Evolutionary conservation across 2,329 filamentous ascomycete genomes (phyloP), one percentile per base, ranked within the genome.

Genomic region (Ophioceras dolichostomum): DNA sequence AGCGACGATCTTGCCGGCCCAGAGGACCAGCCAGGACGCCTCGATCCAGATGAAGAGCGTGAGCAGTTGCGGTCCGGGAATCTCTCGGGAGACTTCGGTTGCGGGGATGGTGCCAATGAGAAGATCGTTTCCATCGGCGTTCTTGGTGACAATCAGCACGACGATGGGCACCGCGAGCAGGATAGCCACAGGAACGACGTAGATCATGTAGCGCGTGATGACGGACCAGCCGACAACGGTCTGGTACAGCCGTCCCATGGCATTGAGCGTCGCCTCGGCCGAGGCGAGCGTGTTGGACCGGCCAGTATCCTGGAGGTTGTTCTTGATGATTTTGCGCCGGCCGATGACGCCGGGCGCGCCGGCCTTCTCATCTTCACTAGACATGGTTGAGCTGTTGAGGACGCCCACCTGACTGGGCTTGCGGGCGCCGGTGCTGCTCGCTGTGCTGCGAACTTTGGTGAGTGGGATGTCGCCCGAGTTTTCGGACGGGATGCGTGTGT

Each of bases 31-130:
- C 79, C 79, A 84, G 26, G 78, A 65, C 36, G 79, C 64, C 50
- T 82, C 73, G 46, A 83, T 68, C 79, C 79, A 82, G 34, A 79
- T 60, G 48, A 82, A 82, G 34, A 84, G 63, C 34, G 68, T 56
- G 48, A 78, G 73, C 9, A 81, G 62, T 4, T 65, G 61, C 8
- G 72, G 65, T 1, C 67, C 68, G 10, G 47, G 47, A 27, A 33
- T 46, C 31, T 45, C 47, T 8, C 22, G 22, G 9, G 16, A 21
- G 3, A 21, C 27, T 2, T 21, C 32, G 18, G 4, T 13, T 2
- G 10, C 14, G 31, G 12, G 41, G 43, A 36, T 49, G n/a, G 63
- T 52, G n/a, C 51, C 22, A 13, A 36, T 8, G 26, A 13, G 34
- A 7, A 36, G 17, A 10, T 21, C 27, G 3, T 31, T 18, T 2